Conservation (phyloP, 2,329 filamentous ascomycete species). For the Neonectria magnoliae region DNA sequence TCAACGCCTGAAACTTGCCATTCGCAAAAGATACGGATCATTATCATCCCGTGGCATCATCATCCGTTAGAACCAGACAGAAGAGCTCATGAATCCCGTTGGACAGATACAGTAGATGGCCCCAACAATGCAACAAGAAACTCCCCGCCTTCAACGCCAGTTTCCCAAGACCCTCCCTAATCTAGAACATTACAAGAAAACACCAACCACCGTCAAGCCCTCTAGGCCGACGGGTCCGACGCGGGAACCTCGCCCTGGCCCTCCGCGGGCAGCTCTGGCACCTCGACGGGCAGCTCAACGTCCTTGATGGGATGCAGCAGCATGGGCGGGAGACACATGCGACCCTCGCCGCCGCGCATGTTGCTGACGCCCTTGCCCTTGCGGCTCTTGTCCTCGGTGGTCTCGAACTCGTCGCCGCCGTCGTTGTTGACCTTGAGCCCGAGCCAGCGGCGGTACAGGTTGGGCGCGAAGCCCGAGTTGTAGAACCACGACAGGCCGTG, state of each 20-base stretch:
- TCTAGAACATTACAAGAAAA: slow-evolving; percentile 18
- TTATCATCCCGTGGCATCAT: slow-evolving; percentile 37
- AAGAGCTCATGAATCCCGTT: slow-evolving; percentile 30
- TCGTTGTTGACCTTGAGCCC: slow-evolving; percentile 83
- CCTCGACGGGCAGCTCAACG: slow-evolving; percentile 72
- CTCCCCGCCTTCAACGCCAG: slow-evolving; percentile 27
- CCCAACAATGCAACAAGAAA: slow-evolving; percentile 24
- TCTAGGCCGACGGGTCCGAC: slow-evolving; percentile 58
- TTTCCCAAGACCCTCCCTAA: background rate
- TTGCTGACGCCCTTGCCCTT: slow-evolving; percentile 58
- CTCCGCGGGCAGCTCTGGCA: slow-evolving; percentile 58
- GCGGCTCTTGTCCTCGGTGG: slow-evolving; percentile 63
- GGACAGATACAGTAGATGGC: slow-evolving; percentile 6
- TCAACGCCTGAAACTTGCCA: slow-evolving; percentile 11
- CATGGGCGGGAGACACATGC: slow-evolving; percentile 93
- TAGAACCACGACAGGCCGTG: slow-evolving; percentile 92
- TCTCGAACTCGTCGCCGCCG: slow-evolving; percentile 80
- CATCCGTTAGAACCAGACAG: slow-evolving; percentile 26
- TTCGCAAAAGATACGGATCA: slow-evolving; percentile 30
- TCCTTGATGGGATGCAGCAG: slow-evolving; percentile 89
- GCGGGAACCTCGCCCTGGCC: slow-evolving; percentile 45
- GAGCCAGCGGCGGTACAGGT: slow-evolving; percentile 87
- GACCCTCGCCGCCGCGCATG: slow-evolving; percentile 76
- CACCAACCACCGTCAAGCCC: slow-evolving; percentile 2
- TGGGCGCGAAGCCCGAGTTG: slow-evolving; percentile 81